These are phyloP conservation scores for Aspergillus neoniger DNA, from an alignment of 2,329 filamentous ascomycete genomes.

Conservation along the genomic window DNA sequence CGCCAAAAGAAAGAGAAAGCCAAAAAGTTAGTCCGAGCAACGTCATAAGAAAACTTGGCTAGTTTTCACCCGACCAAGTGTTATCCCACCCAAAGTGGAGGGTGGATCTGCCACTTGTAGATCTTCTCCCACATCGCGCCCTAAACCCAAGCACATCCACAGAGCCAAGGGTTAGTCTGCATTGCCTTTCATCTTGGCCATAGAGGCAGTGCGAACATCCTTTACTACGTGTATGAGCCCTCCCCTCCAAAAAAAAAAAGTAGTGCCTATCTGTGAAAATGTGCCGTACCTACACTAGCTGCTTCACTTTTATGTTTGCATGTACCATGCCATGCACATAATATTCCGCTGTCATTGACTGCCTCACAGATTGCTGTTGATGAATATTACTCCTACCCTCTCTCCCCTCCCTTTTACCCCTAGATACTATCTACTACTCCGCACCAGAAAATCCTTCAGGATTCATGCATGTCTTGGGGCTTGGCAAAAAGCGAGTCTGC, in stretches of 20 bases:
- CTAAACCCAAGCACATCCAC: background rate
- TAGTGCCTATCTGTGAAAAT: background rate
- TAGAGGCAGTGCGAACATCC: background rate
- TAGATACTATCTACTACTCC: background rate
- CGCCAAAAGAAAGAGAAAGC: background rate
- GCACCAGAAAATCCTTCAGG: background rate
- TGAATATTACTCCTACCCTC: background rate
- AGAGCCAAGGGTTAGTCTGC: background rate
- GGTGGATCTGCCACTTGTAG: background rate
- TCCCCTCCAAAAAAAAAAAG: background rate
- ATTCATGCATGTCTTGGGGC: conserved; percentile 1
- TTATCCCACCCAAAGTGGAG: background rate
- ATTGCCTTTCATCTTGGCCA: background rate
- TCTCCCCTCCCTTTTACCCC: too few species aligned
- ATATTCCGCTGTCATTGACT: background rate
- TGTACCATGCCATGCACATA: background rate
- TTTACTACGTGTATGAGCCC: background rate
- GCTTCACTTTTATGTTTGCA: background rate
- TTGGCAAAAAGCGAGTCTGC: background rate
- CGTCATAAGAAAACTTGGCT: background rate
- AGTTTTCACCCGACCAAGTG: background rate
- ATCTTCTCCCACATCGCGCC: background rate
- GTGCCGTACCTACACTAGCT: background rate
- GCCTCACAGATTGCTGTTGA: background rate
- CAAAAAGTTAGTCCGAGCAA: background rate